Evolutionary conservation across 805 yeast species (phyloP), one percentile per base, ranked within the genome.

Genomic region (Pichia manshurica): DNA sequence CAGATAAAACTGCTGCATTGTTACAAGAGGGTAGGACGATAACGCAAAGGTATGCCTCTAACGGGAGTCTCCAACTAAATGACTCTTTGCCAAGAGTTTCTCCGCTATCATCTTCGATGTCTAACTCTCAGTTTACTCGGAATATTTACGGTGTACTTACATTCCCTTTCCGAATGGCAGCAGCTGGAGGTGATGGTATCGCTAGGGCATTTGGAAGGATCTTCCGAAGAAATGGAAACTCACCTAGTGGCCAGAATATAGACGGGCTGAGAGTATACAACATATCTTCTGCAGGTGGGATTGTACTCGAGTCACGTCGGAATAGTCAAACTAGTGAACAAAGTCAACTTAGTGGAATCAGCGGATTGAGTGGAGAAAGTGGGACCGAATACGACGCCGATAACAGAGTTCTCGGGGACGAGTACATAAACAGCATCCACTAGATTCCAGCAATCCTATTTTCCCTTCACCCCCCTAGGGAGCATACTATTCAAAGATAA

Each of bases 21-120:
- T 50, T 62, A 19, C 61, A 58, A 34, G 64, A 62, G 47, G 60
- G 65, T 12, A 62, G 60, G 43, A 55, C 54, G 37, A 56, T 64
- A 6, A 45, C 62, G 1, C 64, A 61, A 35, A 53, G 54, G 13
- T 52, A 56, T 32, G 19, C 37, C 8, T 32, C 34, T 13, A 20
- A 31, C 33, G 43, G 43, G 13, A 19, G n/a, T 21, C 32, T 44
- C 19, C 47, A 36, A 33, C 20, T 44, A 17, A 44, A 44, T 38
- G 47, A 44, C 37, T 25, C 47, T 21, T 10, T 42, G 4, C 12
- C 38, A 21, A 35, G 29, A 25, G 10, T 25, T 25, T 25, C 29
- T 25, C 29, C 29, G 10, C 29, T 10, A 25, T 25, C 29, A 8
- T 25, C 29, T 10, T 25, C 29, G 10, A 25, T 25, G 29, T 25